phyloP scores from a whole-genome alignment of 768 basidiomycete species.

The Leccinum variicolor region DNA sequence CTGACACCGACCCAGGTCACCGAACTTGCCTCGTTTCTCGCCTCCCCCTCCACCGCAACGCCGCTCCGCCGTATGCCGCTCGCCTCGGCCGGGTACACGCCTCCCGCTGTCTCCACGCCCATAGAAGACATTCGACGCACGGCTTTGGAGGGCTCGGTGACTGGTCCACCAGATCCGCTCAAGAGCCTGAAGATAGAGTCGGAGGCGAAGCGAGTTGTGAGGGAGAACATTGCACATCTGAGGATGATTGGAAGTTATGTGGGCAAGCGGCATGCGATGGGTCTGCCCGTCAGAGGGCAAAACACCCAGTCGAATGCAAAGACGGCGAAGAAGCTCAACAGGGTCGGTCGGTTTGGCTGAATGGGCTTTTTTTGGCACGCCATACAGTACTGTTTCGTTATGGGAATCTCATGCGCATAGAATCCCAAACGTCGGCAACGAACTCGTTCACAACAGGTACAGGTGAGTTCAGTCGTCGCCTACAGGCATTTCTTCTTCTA shows the following conservation, averaged over 20 bases:
- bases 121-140: constrained; percentile 27
- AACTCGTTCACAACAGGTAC: constrained; percentile 12
- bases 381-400: constrained; percentile 9
- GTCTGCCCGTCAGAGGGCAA: constrained; percentile 91
- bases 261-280: constrained; percentile 91
- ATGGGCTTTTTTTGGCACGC: not conserved
- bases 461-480: constrained; percentile 72
- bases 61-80: constrained; percentile 66
- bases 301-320: constrained; percentile 87
- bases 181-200: constrained; percentile 81
- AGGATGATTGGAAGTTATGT: constrained; percentile 93
- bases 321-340: constrained; percentile 90
- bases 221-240: constrained; percentile 91
- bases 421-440: not conserved
- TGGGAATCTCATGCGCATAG: constrained; percentile 2
- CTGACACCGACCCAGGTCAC: constrained; percentile 87
- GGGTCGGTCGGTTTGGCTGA: constrained; percentile 59
- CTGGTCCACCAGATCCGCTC: constrained; percentile 56
- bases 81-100: constrained; percentile 50
- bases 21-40: constrained; percentile 89
- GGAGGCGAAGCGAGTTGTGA: constrained; percentile 76
- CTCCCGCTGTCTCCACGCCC: constrained; percentile 41
- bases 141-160: constrained; percentile 32
- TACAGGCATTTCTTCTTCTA: constrained; percentile 94
- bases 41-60: constrained; percentile 77